Conservation (phyloP, 441 rosid species). For the Breynia disticha region DNA sequence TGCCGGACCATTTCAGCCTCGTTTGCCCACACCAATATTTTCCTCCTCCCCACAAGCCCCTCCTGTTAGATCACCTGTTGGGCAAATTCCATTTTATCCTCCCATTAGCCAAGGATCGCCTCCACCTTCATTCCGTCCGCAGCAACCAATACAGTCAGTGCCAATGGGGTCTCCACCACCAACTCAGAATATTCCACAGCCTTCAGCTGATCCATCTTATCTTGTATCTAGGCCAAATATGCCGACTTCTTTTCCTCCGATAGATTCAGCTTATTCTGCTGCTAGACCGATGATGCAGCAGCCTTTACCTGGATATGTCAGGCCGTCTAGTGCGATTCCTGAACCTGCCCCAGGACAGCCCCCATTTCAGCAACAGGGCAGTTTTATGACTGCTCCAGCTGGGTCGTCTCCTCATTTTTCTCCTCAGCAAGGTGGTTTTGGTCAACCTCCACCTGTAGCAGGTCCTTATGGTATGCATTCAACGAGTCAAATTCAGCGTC, state of each 20-base stretch:
- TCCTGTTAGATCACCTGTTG: slow-evolving; percentile 32
- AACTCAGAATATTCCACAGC: slow-evolving; percentile 30
- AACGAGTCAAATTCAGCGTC: slow-evolving; percentile 51
- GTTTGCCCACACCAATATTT: slow-evolving; percentile 42
- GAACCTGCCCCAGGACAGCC: slow-evolving; percentile 45
- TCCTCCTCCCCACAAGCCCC: slow-evolving; percentile 44
- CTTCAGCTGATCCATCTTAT: slow-evolving; percentile 26
- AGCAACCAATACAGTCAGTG: slow-evolving; percentile 35
- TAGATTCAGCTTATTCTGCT: slow-evolving; percentile 34
- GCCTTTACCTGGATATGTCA: slow-evolving; percentile 56
- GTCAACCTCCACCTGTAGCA: slow-evolving; percentile 31
- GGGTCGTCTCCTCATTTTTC: slow-evolving; percentile 41
- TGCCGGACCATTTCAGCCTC: slow-evolving; percentile 34
- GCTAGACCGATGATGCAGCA: slow-evolving; percentile 34
- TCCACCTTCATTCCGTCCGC: slow-evolving; percentile 38
- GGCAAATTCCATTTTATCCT: slow-evolving; percentile 49
- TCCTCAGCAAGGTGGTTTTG: slow-evolving; percentile 47
- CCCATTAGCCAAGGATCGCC: slow-evolving; percentile 45
- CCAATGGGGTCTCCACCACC: slow-evolving; percentile 62
- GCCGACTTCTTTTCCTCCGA: slow-evolving; percentile 41
- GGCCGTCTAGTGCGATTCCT: slow-evolving; percentile 33
- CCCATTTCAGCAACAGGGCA: slow-evolving; percentile 48
- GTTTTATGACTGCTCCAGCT: slow-evolving; percentile 35
- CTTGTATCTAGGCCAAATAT: slow-evolving; percentile 36
- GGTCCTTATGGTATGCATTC: slow-evolving; percentile 30